Evolutionary conservation across 768 basidiomycete genomes (phyloP).

Genomic region (Collybia sp.): DNA sequence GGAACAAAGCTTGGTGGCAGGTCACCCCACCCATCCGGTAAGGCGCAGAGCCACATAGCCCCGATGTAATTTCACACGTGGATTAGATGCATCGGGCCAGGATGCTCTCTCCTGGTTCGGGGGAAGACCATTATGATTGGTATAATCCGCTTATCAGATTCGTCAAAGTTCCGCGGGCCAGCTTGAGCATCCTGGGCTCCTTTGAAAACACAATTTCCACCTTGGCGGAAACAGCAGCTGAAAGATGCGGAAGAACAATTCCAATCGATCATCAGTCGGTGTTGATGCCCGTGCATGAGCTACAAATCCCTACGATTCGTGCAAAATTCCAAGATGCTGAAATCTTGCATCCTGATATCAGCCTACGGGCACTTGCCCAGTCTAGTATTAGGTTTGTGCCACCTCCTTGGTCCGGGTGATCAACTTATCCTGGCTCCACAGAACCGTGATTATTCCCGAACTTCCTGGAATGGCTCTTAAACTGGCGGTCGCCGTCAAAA

Average conservation of each 20-base stretch:
- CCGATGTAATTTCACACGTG: conserved; percentile 1
- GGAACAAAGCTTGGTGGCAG: conserved; percentile 56
- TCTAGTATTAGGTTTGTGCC: conserved; percentile 46
- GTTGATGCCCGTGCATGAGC: conserved; percentile 49
- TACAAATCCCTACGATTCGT: conserved; percentile 41
- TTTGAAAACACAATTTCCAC: conserved; percentile 32
- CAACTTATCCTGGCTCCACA: conserved; percentile 12
- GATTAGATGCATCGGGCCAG: conserved; percentile 53
- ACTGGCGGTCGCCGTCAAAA: conserved; percentile 49
- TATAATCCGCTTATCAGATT: conserved; percentile 48
- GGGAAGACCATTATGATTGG: conserved; percentile 40
- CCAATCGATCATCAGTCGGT: conserved; percentile 22
- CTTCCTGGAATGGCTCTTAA: conserved; percentile 43
- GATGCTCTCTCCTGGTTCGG: conserved; percentile 26
- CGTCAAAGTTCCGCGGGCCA: conserved; percentile 31
- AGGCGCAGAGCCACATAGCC: conserved; percentile 6
- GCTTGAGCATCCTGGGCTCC: conserved; percentile 34
- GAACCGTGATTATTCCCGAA: conserved; percentile 44
- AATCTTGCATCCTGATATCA: conserved; percentile 36
- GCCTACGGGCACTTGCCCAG: conserved; percentile 39
- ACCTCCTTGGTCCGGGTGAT: background rate
- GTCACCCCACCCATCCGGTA: conserved; percentile 59
- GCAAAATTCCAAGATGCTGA: conserved; percentile 37
- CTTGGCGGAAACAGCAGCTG: conserved; percentile 28
- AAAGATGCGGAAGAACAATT: conserved; percentile 19